Base-by-base conservation (phyloP, 441 rosid species). In the Jatropha multifida region DNA sequence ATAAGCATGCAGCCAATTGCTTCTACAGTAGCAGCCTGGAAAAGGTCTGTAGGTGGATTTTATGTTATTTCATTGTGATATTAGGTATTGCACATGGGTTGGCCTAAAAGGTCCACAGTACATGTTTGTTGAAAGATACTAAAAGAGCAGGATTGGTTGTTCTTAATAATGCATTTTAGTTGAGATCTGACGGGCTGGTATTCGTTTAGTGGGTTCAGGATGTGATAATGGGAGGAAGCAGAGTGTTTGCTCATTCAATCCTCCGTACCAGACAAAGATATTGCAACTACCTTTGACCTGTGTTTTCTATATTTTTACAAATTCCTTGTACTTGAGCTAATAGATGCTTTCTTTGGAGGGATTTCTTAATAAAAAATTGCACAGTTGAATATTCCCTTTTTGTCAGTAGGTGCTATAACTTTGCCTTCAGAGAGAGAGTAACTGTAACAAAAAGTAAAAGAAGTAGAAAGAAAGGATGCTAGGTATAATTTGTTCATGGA, bases 1-100 rank as follows among this genome's bases (percentile, higher is more conserved):
- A 90, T 96, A 73, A 90, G 90, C 83, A 89, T 94, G 96, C 98
- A 94, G 83, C 99, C 99, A 77, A 89, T 87, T 81, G 89, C 92
- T 84, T 94, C 98, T 77, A 85, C 88, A 68, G 54, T 79, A 56
- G 94, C 84, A 77, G 92, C 94, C 66, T 88, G 93, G 97, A 96
- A 87, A 92, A 91, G 96, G 99, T 91, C 78, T 81, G 71, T 65
- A 71, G 62, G 68, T 46, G 17, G 15, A 9, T 65, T 74, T 73
- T 72, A 65, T 67, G 61, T 0, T 46, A 14, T 62, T 54, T 51
- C 32, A 4, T 66, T 71, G 49, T 61, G 44, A 23, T 61, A 38
- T 20, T 58, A 14, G 26, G n/a, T 63, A 8, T 17, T 40, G 58
- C 20, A 56, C 52, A 65, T 54, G 68, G 32, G 46, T 62, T 48